Percentiles rank a stretch among this genome's conserved stretches.
Evolutionary conservation across 306 rosid genomes (phyloP).

Genomic region (Cicer cuneatum): DNA sequence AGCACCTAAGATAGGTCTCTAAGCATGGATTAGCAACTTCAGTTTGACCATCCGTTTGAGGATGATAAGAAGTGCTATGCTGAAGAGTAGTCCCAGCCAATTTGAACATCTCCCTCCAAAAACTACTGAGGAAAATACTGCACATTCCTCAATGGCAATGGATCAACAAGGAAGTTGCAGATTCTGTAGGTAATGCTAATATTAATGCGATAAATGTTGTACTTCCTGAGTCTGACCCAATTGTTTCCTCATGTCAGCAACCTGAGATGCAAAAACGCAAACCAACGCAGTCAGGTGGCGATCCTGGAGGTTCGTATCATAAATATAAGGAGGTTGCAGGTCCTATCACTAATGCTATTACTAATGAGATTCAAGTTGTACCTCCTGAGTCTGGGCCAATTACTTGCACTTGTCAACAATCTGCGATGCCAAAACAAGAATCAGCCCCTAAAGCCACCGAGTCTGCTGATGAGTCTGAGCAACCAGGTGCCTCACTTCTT

Average conservation of each 20-base stretch:
- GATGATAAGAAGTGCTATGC: no score
- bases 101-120: no score
- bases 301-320: neutral
- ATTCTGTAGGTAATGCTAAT: neutral
- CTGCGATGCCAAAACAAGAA: slow-evolving; percentile 37
- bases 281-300: slow-evolving; percentile 40
- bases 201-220: slow-evolving; percentile 16
- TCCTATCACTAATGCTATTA: slow-evolving; percentile 15
- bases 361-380: slow-evolving; percentile 16
- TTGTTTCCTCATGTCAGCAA: slow-evolving; percentile 37
- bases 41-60: no score
- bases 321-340: slow-evolving; percentile 25
- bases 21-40: no score
- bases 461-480: slow-evolving; percentile 41
- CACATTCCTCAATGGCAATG: neutral
- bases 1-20: no score
- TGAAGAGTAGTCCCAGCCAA: no score
- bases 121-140: no score
- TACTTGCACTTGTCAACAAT: slow-evolving; percentile 37
- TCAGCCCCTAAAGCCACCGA: neutral
- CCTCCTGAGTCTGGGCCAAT: slow-evolving; percentile 31
- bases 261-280: slow-evolving; percentile 37
- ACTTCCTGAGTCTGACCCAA: slow-evolving; percentile 31
- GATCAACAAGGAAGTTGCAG: neutral
- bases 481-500: slow-evolving; percentile 37